Evolutionary conservation across 2,329 filamentous ascomycete genomes (phyloP), one percentile per base, ranked within the genome.

Genomic region (Fusarium redolens): DNA sequence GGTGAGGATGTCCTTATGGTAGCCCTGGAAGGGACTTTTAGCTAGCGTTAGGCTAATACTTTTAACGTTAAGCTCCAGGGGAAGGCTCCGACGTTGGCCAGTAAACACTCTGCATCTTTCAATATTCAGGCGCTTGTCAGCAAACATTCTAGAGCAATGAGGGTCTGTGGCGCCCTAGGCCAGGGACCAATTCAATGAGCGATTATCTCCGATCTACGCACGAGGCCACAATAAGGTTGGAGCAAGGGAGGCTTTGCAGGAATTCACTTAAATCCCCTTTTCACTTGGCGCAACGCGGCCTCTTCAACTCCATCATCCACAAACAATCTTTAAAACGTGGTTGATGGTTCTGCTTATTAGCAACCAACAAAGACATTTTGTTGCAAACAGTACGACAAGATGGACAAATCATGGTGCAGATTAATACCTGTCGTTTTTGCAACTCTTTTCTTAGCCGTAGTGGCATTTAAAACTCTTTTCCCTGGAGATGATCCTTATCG

Each of bases 401-500:
- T 54, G 50, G 38, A 54, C 6, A 20, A 17, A 54, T 54, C 33
- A 28, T 30, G 50, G 50, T n/a, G 50, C 33, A 40, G 50, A 13
- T 54, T n/a, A 14, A n/a, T 54, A n/a, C 10, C 10, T 5, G 7
- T 30, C 22, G 9, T n/a, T 28, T n/a, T 40, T 54, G 50, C 50
- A 30, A 28, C 18, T 4, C 4, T 54, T 12, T 54, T 54, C 50
- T 40, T 54, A 13, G 22, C 18, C 35, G 12, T 13, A 13, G 50
- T 54, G 25, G 18, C 33, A 10, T 54, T 54, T 22, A 40, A n/a
- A 17, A 40, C 50, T 7, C n/a, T 65, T 20, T 57, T 45, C n/a
- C 72, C 57, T 4, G 48, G 57, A 15, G 31, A 72, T 11, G 88
- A 90, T 68, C 86, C 86, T 1, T 86, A 85, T 74, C 87, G 87